A percentile compares a stretch with the other conserved stretches of the same genome.
Conservation (phyloP, 2,329 filamentous ascomycete genomes). For the Talaromyces piceae region DNA sequence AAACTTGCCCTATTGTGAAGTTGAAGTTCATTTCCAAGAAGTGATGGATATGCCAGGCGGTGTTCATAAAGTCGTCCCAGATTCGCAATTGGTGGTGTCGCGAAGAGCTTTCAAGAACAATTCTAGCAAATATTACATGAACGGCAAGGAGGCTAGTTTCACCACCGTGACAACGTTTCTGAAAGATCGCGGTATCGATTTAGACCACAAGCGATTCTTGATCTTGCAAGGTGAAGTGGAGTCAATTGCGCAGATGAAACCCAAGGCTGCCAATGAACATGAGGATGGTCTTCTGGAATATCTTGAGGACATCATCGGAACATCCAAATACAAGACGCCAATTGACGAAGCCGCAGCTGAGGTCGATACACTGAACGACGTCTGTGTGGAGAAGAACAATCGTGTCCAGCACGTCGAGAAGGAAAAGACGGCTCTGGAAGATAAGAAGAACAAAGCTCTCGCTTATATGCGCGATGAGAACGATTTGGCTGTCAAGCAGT, state of each 20-base stretch:
- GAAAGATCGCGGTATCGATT: slow-evolving; percentile 79
- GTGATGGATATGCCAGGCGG: slow-evolving; percentile 80
- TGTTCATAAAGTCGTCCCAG: slow-evolving; percentile 66
- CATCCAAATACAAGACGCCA: slow-evolving; percentile 93
- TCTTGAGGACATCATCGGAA: slow-evolving; percentile 96
- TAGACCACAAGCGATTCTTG: slow-evolving; percentile 96
- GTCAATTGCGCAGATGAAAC: slow-evolving; percentile 98
- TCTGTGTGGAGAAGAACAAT: slow-evolving; percentile 89
- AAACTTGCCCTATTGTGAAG: slow-evolving; percentile 83
- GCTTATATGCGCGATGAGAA: slow-evolving; percentile 89
- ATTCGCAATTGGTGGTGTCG: slow-evolving; percentile 81
- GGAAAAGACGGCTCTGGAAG: slow-evolving; percentile 84
- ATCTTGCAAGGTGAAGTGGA: slow-evolving; percentile 97
- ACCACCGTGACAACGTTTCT: slow-evolving; percentile 83
- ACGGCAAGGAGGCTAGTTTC: slow-evolving; percentile 82
- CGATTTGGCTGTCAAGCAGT: slow-evolving; percentile 81
- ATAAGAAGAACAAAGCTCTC: slow-evolving; percentile 93
- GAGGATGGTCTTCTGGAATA: slow-evolving; percentile 96
- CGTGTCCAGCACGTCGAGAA: slow-evolving; percentile 98
- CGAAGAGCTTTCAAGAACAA: slow-evolving; percentile 96
- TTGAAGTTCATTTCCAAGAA: slow-evolving; percentile 93
- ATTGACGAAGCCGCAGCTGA: slow-evolving; percentile 91
- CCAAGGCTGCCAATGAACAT: slow-evolving; percentile 89
- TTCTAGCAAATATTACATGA: slow-evolving; percentile 96
- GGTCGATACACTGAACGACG: slow-evolving; percentile 86